Conservation (phyloP, 306 rosid species). For the Castanea crenata region DNA sequence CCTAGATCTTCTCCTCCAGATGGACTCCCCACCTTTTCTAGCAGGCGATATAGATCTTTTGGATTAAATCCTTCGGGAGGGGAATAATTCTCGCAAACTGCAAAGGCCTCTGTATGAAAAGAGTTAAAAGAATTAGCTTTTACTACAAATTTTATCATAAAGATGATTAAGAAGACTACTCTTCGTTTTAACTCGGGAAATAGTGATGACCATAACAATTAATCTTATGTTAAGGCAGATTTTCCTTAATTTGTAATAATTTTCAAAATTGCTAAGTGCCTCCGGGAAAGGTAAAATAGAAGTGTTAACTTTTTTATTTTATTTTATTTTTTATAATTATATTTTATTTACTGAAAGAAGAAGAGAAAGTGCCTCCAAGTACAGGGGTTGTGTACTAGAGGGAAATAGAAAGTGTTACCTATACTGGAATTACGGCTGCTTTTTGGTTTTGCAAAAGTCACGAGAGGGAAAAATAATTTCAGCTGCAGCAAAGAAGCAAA, state of each 20-base stretch:
- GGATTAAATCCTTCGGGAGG: conserved; percentile 95
- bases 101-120: conserved; percentile 84
- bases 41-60: conserved; percentile 74
- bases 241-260: not conserved
- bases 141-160: not conserved
- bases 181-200: not conserved
- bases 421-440: conserved; percentile 93
- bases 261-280: conserved; percentile 4
- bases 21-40: conserved; percentile 97
- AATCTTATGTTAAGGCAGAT: conserved; percentile 10
- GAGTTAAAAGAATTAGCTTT: conserved; percentile 18
- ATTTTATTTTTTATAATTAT: too few species aligned
- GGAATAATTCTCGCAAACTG: conserved; percentile 90
- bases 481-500: conserved; percentile 60
- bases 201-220: not conserved
- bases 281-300: conserved; percentile 13
- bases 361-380: too few species aligned
- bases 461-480: conserved; percentile 85
- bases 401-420: conserved; percentile 41
- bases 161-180: not conserved
- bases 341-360: too few species aligned
- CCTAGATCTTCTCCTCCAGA: conserved; percentile 88
- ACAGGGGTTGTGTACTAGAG: too few species aligned
- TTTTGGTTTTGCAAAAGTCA: conserved; percentile 91
- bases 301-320: conserved; percentile 39